Evolutionary conservation across 495 filamentous ascomycete species (phyloP), one percentile per base, ranked within the genome.

Genomic region (Mycothermus thermophilus): DNA sequence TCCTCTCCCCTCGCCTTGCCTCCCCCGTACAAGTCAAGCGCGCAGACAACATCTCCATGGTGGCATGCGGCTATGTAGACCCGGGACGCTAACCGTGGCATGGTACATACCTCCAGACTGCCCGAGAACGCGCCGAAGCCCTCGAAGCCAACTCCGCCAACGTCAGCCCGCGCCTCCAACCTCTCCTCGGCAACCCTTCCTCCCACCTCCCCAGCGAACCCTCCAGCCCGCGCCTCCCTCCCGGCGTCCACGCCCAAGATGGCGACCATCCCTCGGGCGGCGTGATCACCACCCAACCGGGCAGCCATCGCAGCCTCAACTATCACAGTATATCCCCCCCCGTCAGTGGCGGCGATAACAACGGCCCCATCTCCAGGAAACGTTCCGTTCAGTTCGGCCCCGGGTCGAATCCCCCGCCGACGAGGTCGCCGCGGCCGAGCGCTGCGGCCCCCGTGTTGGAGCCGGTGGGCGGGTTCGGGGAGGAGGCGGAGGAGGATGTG

Each of bases 321-420:
- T 66, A 66, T 42, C 58, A 55, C 32, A 46, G 32, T 40, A 59
- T 51, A 9, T n/a, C n/a, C n/a, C n/a, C n/a, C n/a, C n/a, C n/a
- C n/a, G n/a, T n/a, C n/a, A n/a, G n/a, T n/a, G n/a, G 38, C 42
- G 12, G 51, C 41, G 22, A 47, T 47, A 5, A 44, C 38, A 25
- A n/a, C n/a, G n/a, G n/a, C n/a, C 21, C 26, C 4, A 18, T 16
- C 30, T 34, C 39, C 18, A 44, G 38, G 27, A 40, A 38, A 13
- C 4, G 38, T 1, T 42, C 43, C 12, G 31, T 13, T 5, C 40
- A 40, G 8, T 26, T 32, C n/a, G n/a, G n/a, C n/a, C n/a, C n/a
- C n/a, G n/a, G n/a, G n/a, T n/a, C n/a, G n/a, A n/a, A n/a, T n/a
- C n/a, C n/a, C n/a, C n/a, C n/a, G n/a, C n/a, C n/a, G n/a, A n/a